These are phyloP conservation scores for Thermothelomyces thermophilus DNA, from an alignment of 2,329 filamentous ascomycete genomes.

Conservation along the genomic window DNA sequence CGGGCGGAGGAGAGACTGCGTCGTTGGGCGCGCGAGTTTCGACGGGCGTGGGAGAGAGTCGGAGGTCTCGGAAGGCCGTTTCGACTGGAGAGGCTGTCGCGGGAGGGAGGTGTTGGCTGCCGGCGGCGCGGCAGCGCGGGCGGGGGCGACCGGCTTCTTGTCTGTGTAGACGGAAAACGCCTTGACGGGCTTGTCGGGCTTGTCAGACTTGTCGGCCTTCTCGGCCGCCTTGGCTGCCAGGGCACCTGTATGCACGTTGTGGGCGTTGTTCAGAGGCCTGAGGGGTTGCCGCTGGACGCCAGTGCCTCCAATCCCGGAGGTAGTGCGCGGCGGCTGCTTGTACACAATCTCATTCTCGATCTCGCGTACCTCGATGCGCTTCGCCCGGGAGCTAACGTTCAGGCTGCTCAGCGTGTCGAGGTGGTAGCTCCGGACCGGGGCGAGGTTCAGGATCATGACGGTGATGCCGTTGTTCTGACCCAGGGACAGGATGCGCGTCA, in stretches of 20 bases:
- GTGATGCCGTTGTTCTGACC: slow-evolving; percentile 94
- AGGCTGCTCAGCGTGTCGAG: slow-evolving; percentile 88
- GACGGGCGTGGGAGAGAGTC: slow-evolving; percentile 32
- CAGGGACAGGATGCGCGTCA: slow-evolving; percentile 87
- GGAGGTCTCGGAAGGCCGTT: slow-evolving; percentile 35
- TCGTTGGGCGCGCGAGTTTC: slow-evolving; percentile 35
- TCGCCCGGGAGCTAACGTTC: slow-evolving; percentile 90
- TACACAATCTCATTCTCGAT: slow-evolving; percentile 93
- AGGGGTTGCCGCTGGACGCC: slow-evolving; percentile 64
- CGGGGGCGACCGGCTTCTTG: slow-evolving; percentile 43
- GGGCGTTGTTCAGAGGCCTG: slow-evolving; percentile 65
- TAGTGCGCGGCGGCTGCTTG: slow-evolving; percentile 59
- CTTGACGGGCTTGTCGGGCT: slow-evolving; percentile 66
- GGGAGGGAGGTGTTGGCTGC: slow-evolving; percentile 29
- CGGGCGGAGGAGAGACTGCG: slow-evolving; percentile 30
- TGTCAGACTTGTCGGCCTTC: slow-evolving; percentile 47
- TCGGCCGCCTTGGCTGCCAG: slow-evolving; percentile 42
- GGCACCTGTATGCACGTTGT: slow-evolving; percentile 61
- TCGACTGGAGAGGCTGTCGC: slow-evolving; percentile 32
- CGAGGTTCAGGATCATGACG: slow-evolving; percentile 92
- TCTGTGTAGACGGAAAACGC: slow-evolving; percentile 85
- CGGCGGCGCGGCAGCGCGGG: slow-evolving; percentile 22
- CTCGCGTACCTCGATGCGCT: slow-evolving; percentile 92
- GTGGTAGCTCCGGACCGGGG: slow-evolving; percentile 86
- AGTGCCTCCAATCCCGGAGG: slow-evolving; percentile 34